A percentile compares a stretch with the other conserved stretches of the same genome.
These are phyloP conservation scores for Nitzschia sp. DNA, from an alignment of 108 stramenopile genomes.

Conservation along the genomic window DNA sequence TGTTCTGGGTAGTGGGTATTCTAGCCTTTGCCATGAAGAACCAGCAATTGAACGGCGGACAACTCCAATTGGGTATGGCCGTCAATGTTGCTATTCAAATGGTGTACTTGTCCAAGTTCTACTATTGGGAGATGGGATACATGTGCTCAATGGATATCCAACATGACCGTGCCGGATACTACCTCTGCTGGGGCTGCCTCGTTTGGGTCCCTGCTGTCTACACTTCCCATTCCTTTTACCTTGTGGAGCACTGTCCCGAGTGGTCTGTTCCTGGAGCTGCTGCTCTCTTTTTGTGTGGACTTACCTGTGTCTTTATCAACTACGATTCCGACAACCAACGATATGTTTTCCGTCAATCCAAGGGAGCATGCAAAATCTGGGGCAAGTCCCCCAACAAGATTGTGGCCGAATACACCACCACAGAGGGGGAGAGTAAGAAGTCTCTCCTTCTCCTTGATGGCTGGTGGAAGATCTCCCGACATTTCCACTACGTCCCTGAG, in stretches of 20 bases:
- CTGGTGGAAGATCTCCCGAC: constrained; percentile 74
- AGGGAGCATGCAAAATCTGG: constrained; percentile 87
- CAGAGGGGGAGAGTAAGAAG: constrained; percentile 63
- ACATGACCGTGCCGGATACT: constrained; percentile 78
- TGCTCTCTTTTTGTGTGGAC: constrained; percentile 66
- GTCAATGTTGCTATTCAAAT: constrained; percentile 75
- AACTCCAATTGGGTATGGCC: constrained; percentile 60
- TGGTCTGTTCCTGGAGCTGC: constrained; percentile 56
- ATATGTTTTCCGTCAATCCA: constrained; percentile 83
- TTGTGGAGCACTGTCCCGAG: constrained; percentile 80
- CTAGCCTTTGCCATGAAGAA: constrained; percentile 52
- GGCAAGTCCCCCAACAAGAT: constrained; percentile 85
- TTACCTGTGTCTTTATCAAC: constrained; percentile 83
- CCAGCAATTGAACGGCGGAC: constrained; percentile 46
- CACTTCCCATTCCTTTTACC: constrained; percentile 82
- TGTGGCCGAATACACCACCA: constrained; percentile 84
- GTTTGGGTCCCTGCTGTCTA: constrained; percentile 98
- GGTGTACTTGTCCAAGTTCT: constrained; percentile 97
- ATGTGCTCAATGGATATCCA: constrained; percentile 98
- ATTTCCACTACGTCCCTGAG: constrained; percentile 97
- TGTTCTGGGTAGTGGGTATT: constrained; percentile 88
- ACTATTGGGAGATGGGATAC: constrained; percentile 99
- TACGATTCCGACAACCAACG: constrained; percentile 97
- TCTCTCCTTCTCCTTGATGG: constrained; percentile 82
- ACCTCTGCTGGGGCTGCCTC: constrained; percentile 98